These are phyloP conservation scores for Protoeuglena noctilucae DNA, from an alignment of 139 green algal species.

Conservation along the genomic window DNA sequence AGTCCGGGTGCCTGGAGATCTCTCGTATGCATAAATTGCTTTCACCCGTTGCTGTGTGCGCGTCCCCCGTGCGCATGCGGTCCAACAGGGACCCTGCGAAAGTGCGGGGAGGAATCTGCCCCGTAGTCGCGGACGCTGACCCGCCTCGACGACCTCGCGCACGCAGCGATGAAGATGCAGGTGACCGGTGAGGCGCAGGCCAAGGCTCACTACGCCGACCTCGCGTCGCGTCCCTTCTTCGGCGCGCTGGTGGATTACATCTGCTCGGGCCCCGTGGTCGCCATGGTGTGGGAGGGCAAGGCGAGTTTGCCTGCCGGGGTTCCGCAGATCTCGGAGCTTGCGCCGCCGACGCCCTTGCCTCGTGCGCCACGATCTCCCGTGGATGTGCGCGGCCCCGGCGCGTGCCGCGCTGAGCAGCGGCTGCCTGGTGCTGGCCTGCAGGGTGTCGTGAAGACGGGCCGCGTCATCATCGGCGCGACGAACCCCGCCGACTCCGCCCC, in stretches of 20 bases:
- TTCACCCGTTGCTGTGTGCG: slow-evolving; percentile 3
- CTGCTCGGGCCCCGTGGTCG: slow-evolving; percentile 83
- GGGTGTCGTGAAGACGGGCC: slow-evolving; percentile 72
- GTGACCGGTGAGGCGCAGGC: slow-evolving; percentile 22
- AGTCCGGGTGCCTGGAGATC: slow-evolving; percentile 41
- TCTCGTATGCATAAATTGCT: slow-evolving; percentile 47
- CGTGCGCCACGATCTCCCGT: too few species aligned
- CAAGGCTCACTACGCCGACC: slow-evolving; percentile 91
- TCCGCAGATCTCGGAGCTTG: slow-evolving; percentile 82
- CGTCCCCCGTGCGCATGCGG: too few species aligned
- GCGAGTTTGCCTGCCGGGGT: too few species aligned
- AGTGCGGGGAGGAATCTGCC: background rate
- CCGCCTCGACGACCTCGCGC: background rate
- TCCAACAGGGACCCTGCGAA: background rate
- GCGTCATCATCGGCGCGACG: slow-evolving; percentile 86
- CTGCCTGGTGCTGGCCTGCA: slow-evolving; percentile 19
- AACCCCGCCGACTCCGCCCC: slow-evolving; percentile 83
- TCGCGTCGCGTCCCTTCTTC: slow-evolving; percentile 88
- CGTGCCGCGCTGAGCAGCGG: too few species aligned
- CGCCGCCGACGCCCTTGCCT: too few species aligned
- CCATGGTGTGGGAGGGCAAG: slow-evolving; percentile 57
- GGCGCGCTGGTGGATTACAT: slow-evolving; percentile 90
- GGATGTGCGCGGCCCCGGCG: too few species aligned
- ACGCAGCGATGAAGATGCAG: slow-evolving; percentile 9
- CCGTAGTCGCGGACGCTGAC: background rate